Percentiles rank a stretch among this genome's conserved stretches.
phyloP scores from a whole-genome alignment of 805 yeast genomes.

The Saccharomyces kudriavzevii region DNA sequence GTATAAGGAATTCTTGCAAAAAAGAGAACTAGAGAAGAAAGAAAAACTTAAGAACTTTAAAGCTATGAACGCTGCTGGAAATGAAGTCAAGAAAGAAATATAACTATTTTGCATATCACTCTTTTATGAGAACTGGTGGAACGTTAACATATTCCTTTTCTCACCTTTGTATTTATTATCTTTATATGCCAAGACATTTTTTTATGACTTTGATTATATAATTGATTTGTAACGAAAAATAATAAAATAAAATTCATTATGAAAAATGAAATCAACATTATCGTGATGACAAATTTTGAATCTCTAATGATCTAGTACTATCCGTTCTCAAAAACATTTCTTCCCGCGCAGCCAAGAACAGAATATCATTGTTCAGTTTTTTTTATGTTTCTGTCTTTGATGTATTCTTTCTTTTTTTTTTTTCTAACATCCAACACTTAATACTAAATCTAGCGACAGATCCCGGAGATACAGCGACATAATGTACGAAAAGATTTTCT shows the following conservation, averaged over 20 bases:
- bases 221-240: neutral
- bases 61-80: constrained; percentile 1
- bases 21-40: constrained; percentile 30
- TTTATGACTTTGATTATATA: neutral
- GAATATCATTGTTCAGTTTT: too few relatives aligned
- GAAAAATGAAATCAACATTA: too few relatives aligned
- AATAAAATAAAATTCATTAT: neutral
- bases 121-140: too few relatives aligned
- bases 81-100: neutral
- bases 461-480: neutral
- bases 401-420: too few relatives aligned
- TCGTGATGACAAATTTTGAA: neutral
- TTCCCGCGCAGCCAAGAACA: too few relatives aligned
- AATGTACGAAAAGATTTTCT: neutral
- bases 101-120: neutral
- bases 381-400: too few relatives aligned
- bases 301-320: too few relatives aligned
- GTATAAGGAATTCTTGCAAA: constrained; percentile 49
- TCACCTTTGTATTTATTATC: neutral
- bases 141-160: neutral
- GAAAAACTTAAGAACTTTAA: constrained; percentile 11
- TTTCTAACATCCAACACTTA: too few relatives aligned
- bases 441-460: too few relatives aligned
- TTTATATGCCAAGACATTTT: neutral
- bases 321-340: too few relatives aligned